These are phyloP conservation scores for Salvia miltiorrhiza DNA, from an alignment of 257 asterid genomes.

Conservation along the genomic window DNA sequence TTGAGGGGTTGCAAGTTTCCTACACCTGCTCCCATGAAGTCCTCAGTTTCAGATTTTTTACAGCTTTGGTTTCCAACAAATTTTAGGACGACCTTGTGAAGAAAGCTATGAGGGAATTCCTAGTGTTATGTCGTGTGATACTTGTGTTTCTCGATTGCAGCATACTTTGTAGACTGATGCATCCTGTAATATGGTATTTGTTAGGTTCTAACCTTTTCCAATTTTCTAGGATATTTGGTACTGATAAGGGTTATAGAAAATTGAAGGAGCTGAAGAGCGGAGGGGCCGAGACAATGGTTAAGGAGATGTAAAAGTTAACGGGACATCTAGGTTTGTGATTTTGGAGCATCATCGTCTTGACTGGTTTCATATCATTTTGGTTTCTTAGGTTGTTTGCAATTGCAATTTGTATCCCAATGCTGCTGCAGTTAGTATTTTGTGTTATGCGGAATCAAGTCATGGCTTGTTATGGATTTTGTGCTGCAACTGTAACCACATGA, in stretches of 20 bases:
- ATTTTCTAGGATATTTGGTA: conserved; percentile 74
- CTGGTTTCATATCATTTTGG: conserved; percentile 7
- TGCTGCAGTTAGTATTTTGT: conserved; percentile 6
- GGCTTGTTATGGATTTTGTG: conserved; percentile 22
- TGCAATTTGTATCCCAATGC: neutral
- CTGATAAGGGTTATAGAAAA: conserved; percentile 86
- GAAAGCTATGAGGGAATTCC: neutral
- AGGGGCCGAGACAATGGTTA: conserved; percentile 38
- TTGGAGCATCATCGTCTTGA: conserved; percentile 26
- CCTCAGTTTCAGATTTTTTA: neutral
- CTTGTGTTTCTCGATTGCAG: neutral
- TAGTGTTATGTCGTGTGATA: neutral
- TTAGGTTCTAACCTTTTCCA: neutral
- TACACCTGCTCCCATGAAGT: no score
- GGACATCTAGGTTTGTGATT: conserved; percentile 11
- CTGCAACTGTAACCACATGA: conserved; percentile 21
- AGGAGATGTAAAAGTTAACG: conserved; percentile 37
- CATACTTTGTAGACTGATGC: neutral
- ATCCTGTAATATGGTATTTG: neutral
- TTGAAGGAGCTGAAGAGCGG: conserved; percentile 64
- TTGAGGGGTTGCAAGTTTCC: no score
- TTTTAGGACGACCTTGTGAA: neutral
- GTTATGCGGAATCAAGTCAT: neutral
- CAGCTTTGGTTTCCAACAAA: neutral
- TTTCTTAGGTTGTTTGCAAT: conserved; percentile 10